Evolutionary conservation across 306 rosid genomes (phyloP), one percentile per base, ranked within the genome.

Genomic region (Corylus heterophylla): DNA sequence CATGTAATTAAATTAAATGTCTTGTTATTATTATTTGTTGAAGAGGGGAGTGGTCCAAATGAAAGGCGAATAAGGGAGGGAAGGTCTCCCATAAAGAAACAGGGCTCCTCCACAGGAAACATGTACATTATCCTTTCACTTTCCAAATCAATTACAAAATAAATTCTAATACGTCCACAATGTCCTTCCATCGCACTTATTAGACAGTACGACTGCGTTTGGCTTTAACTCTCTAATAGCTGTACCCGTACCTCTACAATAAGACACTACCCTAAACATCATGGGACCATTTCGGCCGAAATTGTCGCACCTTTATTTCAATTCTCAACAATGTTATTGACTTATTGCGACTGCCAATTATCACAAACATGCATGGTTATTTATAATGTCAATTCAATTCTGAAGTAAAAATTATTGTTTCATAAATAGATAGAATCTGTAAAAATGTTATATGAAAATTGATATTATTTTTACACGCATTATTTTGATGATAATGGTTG

Each of bases 71-170:
- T 31, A 68, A 74, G 79, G 12, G 67, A 74, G 50, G 7, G 69
- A 51, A 81, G 86, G 93, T 81, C 82, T 89, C 97, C 97, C 78
- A 76, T 73, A 52, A 87, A 52, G 93, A 88, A 83, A 91, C 97
- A 91, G 88, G 90, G 76, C 66, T 80, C 78, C 58, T 66, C 55
- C 56, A 72, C 35, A 79, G 90, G 97, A 83, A 82, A 87, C 93
- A 89, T 66, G 31, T 66, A 31, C 71, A 25, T 29, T 74, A 74
- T 73, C 75, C 83, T 80, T 78, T 78, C 78, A 50, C 39, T 74
- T 69, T 14, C 66, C 55, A 3, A 61, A 49, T 78, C 85, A 75
- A 18, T 68, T 70, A 51, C 74, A 63, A 12, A 45, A 12, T 49
- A 12, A 49, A 49, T 49, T 2, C 11, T 7, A 51, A 16, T 29